Evolutionary conservation across 495 filamentous ascomycete genomes (phyloP).

Genomic region (Penicillium turbatum): DNA sequence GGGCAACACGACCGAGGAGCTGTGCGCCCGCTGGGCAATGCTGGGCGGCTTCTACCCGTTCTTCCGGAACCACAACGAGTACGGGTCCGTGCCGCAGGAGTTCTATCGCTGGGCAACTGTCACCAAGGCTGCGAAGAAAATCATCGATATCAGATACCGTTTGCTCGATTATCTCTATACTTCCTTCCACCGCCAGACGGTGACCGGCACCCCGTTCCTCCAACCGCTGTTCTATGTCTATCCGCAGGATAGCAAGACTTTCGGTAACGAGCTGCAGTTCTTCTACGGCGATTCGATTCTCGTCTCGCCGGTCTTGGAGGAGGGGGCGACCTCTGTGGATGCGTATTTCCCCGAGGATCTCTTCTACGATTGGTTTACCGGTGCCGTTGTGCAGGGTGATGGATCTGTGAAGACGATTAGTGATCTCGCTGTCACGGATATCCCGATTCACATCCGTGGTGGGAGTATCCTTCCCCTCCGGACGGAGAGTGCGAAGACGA

Average conservation of each 20-base stretch:
- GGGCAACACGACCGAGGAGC: conserved; percentile 65
- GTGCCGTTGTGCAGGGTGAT: conserved; percentile 48
- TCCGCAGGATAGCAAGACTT: conserved; percentile 60
- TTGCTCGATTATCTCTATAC: conserved; percentile 82
- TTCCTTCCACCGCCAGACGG: conserved; percentile 55
- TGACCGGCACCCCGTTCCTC: conserved; percentile 59
- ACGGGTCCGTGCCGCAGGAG: conserved; percentile 58
- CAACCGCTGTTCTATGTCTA: conserved; percentile 68
- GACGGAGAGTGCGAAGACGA: conserved; percentile 59
- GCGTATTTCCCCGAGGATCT: conserved; percentile 71
- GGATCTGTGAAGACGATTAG: conserved; percentile 47
- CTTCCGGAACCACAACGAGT: conserved; percentile 72
- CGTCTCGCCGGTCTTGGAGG: conserved; percentile 64
- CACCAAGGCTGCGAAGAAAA: conserved; percentile 58
- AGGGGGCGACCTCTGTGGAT: conserved; percentile 58
- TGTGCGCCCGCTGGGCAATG: conserved; percentile 82
- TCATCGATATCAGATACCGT: conserved; percentile 70
- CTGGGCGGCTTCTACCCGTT: conserved; percentile 79
- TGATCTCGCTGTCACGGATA: conserved; percentile 51
- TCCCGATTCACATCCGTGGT: conserved; percentile 66
- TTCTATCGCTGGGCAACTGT: conserved; percentile 71
- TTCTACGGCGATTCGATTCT: conserved; percentile 67
- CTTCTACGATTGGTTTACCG: conserved; percentile 74
- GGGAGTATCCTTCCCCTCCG: conserved; percentile 65
- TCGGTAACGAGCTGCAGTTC: conserved; percentile 60